Evolutionary conservation across 2,329 filamentous ascomycete genomes (phyloP), one percentile per base, ranked within the genome.

Genomic region (Cercospora citrullina): DNA sequence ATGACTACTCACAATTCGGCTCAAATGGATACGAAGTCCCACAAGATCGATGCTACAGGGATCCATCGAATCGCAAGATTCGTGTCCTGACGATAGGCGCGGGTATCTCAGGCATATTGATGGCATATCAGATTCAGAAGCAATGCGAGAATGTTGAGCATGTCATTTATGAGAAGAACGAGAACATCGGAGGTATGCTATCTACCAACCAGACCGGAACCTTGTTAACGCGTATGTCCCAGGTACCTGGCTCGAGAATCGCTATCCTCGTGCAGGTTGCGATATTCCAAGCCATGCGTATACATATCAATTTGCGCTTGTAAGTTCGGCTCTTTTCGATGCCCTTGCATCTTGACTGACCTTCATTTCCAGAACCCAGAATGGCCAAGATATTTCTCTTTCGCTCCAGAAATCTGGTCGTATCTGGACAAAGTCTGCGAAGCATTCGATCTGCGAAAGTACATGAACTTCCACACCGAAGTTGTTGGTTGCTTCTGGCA

Each of bases 381-480:
- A 68, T 84, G 82, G 83, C 79, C 82, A 4, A 77, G 79, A 7
- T 82, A 81, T 76, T 84, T 82, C 71, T 81, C 80, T 8, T 80
- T 81, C 69, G 78, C 80, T 1, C 76, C 79, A 0, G 83, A 84
- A 59, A 84, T 85, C 64, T 81, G 80, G 74, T 77, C 79, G 55
- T 86, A 86, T 68, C 78, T 86, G 0, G 74, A 81, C 64, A 83
- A 82, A 70, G 81, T 86, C 14, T 82, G 81, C 69, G 76, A 84
- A 4, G 79, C 79, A 0, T 85, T 84, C 66, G 82, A 80, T 58
- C 76, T 86, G 3, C 78, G 81, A 48, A 84, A 85, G 68, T 85
- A 84, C 73, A 86, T 86, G 82, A 82, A 75, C 2, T 85, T 86
- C 76, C 81, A 83, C 64, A 83, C 81, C 9, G 79, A 84, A 69